These are phyloP conservation scores for Proliferodiscus dingleyae DNA, from an alignment of 2,329 filamentous ascomycete species.

Conservation along the genomic window DNA sequence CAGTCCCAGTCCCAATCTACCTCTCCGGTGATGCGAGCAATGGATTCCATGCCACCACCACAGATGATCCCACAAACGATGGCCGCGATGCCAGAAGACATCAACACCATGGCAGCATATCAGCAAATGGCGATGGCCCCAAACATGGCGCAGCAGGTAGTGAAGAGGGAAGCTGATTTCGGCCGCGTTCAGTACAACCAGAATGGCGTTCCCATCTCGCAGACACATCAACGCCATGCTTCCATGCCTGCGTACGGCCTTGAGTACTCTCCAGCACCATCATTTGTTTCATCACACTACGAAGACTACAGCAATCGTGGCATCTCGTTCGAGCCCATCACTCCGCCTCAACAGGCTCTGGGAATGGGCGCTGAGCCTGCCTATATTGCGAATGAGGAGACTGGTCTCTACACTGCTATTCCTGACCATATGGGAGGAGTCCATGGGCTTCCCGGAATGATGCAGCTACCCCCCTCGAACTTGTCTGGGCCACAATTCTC, in stretches of 20 bases:
- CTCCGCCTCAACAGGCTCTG: slow-evolving; percentile 85
- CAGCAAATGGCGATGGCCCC: slow-evolving; percentile 66
- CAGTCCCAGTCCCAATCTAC: slow-evolving; percentile 69
- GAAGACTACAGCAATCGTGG: slow-evolving; percentile 97
- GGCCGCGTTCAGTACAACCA: slow-evolving; percentile 82
- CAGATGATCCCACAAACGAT: slow-evolving; percentile 66
- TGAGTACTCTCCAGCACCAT: slow-evolving; percentile 96
- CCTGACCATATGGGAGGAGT: slow-evolving; percentile 75
- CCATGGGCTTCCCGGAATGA: slow-evolving; percentile 77
- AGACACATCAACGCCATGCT: slow-evolving; percentile 84
- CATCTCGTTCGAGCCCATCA: slow-evolving; percentile 94
- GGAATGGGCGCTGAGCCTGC: slow-evolving; percentile 81
- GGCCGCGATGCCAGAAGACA: slow-evolving; percentile 53
- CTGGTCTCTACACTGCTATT: slow-evolving; percentile 90
- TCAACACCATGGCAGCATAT: slow-evolving; percentile 61
- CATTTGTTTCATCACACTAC: slow-evolving; percentile 97
- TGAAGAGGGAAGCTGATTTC: slow-evolving; percentile 88
- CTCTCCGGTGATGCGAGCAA: slow-evolving; percentile 83
- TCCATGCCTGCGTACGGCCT: slow-evolving; percentile 96
- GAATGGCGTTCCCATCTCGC: slow-evolving; percentile 78
- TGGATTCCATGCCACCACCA: slow-evolving; percentile 91
- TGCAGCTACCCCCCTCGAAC: slow-evolving; percentile 84
- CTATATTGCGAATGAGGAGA: slow-evolving; percentile 98
- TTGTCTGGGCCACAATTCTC: slow-evolving; percentile 75
- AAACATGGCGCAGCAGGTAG: slow-evolving; percentile 62